phyloP scores from a whole-genome alignment of 2,329 filamentous ascomycete genomes.

The Colletotrichum sp. region DNA sequence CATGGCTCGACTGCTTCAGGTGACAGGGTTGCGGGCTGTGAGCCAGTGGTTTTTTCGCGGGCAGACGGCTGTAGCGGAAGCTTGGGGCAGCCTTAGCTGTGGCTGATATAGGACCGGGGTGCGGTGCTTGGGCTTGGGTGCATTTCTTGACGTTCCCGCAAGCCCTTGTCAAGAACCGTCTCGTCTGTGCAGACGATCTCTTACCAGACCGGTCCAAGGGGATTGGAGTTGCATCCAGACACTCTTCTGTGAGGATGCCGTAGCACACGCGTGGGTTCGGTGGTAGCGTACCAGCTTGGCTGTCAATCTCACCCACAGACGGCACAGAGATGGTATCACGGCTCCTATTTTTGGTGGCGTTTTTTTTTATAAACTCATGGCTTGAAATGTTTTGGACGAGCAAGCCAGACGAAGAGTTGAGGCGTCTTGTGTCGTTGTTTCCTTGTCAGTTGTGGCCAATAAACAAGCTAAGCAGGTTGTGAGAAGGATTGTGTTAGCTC shows the following conservation, averaged over 20 bases:
- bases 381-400: neutral
- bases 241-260: neutral
- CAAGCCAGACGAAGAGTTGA: neutral
- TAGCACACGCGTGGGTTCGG: neutral
- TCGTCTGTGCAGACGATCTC: conserved; percentile 20
- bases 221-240: neutral
- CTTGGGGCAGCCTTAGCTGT: conserved; percentile 10
- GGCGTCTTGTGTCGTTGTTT: neutral
- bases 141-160: conserved; percentile 13
- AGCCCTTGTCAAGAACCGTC: conserved; percentile 2
- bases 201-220: neutral
- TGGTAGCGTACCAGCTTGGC: neutral
- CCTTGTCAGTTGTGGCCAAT: neutral
- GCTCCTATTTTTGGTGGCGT: conserved; percentile 9
- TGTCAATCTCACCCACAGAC: neutral
- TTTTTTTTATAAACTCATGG: neutral
- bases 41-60: neutral
- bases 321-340: neutral
- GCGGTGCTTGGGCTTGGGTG: neutral
- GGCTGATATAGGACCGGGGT: conserved; percentile 19
- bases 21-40: conserved; percentile 10
- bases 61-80: conserved; percentile 16
- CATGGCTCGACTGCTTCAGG: neutral
- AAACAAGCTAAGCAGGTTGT: neutral
- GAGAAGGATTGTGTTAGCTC: neutral